Base-by-base conservation (phyloP, 2,329 filamentous ascomycete genomes). In the Phaeosphaeriaceae sp. region DNA sequence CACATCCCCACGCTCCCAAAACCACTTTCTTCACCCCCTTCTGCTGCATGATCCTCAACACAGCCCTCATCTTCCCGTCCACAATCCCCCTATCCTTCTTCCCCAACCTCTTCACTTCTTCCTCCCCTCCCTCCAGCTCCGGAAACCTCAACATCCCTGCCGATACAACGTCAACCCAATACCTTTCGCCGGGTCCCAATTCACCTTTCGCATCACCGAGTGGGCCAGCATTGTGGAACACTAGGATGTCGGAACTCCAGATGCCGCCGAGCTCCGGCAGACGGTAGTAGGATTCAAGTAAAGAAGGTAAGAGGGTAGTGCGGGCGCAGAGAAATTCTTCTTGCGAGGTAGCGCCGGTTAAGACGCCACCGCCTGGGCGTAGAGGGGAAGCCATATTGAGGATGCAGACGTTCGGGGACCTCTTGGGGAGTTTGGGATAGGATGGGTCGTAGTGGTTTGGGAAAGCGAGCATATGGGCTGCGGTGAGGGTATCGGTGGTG, bases 371-470 rank as follows among this genome's bases (percentile, higher is more conserved):
- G 13, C 88, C 88, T 0, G 87, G 85, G 0, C 82, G 81, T 0
- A 88, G 79, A 0, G 86, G 85, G 0, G 86, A 89, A 0, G 86
- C 86, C 86, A 89, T 89, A 71, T 88, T 89, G 2, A 89, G 78
- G 22, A 89, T 78, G 3, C 81, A 85, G 1, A 86, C 79, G 40
- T 82, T 82, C 1, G 68, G 63, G 11, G 71, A 48, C 36, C 74
- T 70, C 21, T 65, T 68, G 2, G 48, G 42, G 17, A 51, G 20
- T 33, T 63, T 49, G 15, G 22, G 6, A 40, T 27, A 10, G 45
- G 22, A 41, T n/a, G 19, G 19, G 41, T 48, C 5, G 53, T 63
- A 60, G 2, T 42, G 40, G 1, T 58, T 60, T 1, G 58, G 65
- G 46, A 55, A 63, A 6, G 67, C 57, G 33, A 82, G 76, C 0